These are phyloP conservation scores for Pelargonium cotyledonis DNA, from an alignment of 441 rosid genomes.

Conservation along the genomic window DNA sequence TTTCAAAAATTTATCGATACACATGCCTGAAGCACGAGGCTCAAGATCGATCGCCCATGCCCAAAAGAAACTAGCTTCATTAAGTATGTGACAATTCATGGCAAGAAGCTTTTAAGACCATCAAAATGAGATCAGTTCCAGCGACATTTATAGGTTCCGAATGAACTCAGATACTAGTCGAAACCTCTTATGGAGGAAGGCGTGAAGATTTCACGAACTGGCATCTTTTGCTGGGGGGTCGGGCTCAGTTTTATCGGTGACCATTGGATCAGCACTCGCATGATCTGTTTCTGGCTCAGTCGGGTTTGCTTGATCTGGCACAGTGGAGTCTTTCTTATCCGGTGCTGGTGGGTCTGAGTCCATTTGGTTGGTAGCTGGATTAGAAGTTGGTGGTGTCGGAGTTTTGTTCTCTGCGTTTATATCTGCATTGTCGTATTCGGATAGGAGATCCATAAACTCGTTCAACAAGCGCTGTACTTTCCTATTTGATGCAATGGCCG, in stretches of 20 bases:
- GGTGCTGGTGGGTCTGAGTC: constrained; percentile 15
- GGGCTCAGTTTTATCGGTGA: neutral
- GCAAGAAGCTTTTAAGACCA: too few species aligned
- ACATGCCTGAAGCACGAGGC: neutral
- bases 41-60: too few species aligned
- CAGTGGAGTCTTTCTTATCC: constrained; percentile 20
- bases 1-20: neutral
- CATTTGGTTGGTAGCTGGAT: constrained; percentile 17
- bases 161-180: too few species aligned
- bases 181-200: too few species aligned
- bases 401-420: constrained; percentile 23
- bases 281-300: constrained; percentile 10
- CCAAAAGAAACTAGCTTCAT: too few species aligned
- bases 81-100: too few species aligned
- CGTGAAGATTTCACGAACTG: neutral
- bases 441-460: constrained; percentile 86
- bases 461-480: constrained; percentile 90
- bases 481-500: constrained; percentile 91
- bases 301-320: constrained; percentile 24
- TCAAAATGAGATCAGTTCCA: too few species aligned
- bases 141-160: too few species aligned
- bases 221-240: neutral
- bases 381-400: constrained; percentile 14
- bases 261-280: neutral
- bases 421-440: constrained; percentile 63